Base-by-base conservation (phyloP, 257 asterid genomes). In the Solanum sitiens region DNA sequence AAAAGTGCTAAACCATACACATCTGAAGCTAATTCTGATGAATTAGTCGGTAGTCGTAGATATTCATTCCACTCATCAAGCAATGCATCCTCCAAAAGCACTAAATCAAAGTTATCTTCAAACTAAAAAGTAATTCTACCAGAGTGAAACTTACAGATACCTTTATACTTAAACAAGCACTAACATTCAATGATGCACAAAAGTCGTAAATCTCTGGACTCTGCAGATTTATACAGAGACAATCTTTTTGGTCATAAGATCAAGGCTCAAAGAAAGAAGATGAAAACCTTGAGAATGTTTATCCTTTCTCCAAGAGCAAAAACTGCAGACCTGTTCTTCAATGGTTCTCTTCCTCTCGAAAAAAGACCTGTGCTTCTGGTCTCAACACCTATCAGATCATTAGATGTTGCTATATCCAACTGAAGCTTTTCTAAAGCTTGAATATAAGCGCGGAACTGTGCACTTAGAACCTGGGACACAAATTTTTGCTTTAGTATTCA, bases 371-470 rank as follows among this genome's bases (percentile, higher is more conserved):
- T 93, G 93, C 96, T 97, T 94, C 99, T 93, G 89, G 99, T 92
- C 88, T 97, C 99, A 71, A 97, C 91, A 87, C 99, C 99, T 91
- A 97, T 97, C 92, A 97, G 93, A 94, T 97, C 99, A 91, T 89
- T 97, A 85, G 99, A 90, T 91, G 99, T 96, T 90, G 99, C 98
- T 85, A 96, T 97, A 90, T 97, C 99, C 93, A 97, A 89, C 89
- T 96, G 99, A 93, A 97, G 91, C 93, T 97, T 97, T 93, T 97
- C 99, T 89, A 96, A 89, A 63, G 99, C 99, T 93, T 96, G 99
- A 94, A 97, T 96, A 92, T 97, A 97, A 89, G 99, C 98, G 68
- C 98, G 95, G 87, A 97, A 93, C 87, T 97, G 97, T 90, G 99
- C 93, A 89, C 98, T 94, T 73, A 97, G 89, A 88, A 96, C 98